phyloP scores from a whole-genome alignment of 2,329 filamentous ascomycete species.

The Cercospora zeina region DNA sequence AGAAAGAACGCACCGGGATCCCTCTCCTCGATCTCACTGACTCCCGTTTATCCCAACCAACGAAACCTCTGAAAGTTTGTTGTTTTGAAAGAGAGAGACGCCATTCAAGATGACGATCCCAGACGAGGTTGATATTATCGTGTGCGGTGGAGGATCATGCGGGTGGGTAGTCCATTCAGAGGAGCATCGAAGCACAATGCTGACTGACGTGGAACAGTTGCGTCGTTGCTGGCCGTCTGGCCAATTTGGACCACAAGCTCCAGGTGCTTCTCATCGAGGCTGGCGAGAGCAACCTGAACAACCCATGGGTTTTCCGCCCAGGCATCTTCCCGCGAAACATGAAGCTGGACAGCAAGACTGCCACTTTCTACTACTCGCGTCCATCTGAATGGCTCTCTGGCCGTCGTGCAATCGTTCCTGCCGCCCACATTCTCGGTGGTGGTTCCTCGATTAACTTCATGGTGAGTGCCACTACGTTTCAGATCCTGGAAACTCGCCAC shows the following conservation, averaged over 20 bases:
- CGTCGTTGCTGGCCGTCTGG: slow-evolving; percentile 59
- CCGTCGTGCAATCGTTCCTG: slow-evolving; percentile 71
- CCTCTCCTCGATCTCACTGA: slow-evolving; percentile 21
- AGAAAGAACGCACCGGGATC: slow-evolving; percentile 21
- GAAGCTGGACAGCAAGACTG: slow-evolving; percentile 77
- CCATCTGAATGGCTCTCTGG: slow-evolving; percentile 72
- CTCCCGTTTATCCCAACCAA: slow-evolving; percentile 5
- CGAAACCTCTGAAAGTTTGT: slow-evolving; percentile 13
- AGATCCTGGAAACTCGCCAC: not conserved
- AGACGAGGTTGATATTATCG: slow-evolving; percentile 79
- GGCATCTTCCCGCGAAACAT: slow-evolving; percentile 76
- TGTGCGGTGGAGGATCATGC: slow-evolving; percentile 71
- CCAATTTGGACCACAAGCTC: slow-evolving; percentile 73
- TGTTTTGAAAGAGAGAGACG: slow-evolving; percentile 12
- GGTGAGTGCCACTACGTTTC: slow-evolving; percentile 54
- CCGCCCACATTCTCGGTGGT: slow-evolving; percentile 66
- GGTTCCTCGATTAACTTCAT: slow-evolving; percentile 74
- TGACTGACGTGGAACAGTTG: slow-evolving; percentile 44
- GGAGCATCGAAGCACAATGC: slow-evolving; percentile 8
- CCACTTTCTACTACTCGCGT: slow-evolving; percentile 76
- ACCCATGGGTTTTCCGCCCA: slow-evolving; percentile 73
- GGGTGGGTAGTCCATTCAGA: slow-evolving; percentile 48
- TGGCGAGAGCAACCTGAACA: slow-evolving; percentile 73
- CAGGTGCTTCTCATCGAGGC: slow-evolving; percentile 70
- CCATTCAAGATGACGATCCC: slow-evolving; percentile 59